These are phyloP conservation scores for Mycena metata DNA, from an alignment of 768 basidiomycete genomes.

Conservation along the genomic window DNA sequence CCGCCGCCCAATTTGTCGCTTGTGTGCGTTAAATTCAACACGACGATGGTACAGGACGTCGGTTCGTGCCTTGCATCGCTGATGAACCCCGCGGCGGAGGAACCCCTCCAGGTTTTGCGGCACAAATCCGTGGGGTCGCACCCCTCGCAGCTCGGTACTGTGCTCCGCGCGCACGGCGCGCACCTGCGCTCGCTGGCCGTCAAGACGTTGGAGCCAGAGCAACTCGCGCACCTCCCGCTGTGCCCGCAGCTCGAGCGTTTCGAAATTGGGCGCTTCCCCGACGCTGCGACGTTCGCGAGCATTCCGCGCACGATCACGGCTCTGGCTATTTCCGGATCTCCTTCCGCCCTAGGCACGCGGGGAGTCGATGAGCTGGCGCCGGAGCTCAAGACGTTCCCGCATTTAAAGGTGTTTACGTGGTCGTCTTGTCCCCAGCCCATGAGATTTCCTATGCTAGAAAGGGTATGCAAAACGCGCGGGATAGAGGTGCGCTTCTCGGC, in stretches of 20 bases:
- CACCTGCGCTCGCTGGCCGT: conserved; percentile 27
- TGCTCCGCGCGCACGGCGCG: conserved; percentile 21
- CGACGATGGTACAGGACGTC: conserved; percentile 14
- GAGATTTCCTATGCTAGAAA: not conserved
- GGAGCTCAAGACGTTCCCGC: conserved; percentile 13
- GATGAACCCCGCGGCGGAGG: not conserved
- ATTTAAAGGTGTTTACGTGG: conserved; percentile 26
- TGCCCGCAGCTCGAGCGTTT: conserved; percentile 32
- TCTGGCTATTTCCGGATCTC: too few species aligned
- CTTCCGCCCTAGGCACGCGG: not conserved
- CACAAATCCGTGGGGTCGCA: conserved; percentile 18
- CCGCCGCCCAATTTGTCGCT: conserved; percentile 23
- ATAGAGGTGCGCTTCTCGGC: conserved; percentile 3
- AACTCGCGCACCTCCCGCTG: not conserved
- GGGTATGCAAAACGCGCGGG: conserved; percentile 11
- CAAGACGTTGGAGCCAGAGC: conserved; percentile 1
- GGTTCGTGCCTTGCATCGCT: conserved; percentile 31
- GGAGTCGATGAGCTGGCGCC: not conserved
- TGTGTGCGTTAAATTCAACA: conserved; percentile 22
- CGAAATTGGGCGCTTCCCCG: conserved; percentile 27
- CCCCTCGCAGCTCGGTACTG: not conserved
- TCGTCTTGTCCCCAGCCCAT: not conserved
- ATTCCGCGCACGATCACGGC: conserved; percentile 24
- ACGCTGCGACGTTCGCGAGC: conserved; percentile 1
- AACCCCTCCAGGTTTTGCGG: conserved; percentile 22